A percentile compares a stretch with the other conserved stretches of the same genome.
Evolutionary conservation across 345 rosid genomes (phyloP).

Genomic region (Sapria himalayana): DNA sequence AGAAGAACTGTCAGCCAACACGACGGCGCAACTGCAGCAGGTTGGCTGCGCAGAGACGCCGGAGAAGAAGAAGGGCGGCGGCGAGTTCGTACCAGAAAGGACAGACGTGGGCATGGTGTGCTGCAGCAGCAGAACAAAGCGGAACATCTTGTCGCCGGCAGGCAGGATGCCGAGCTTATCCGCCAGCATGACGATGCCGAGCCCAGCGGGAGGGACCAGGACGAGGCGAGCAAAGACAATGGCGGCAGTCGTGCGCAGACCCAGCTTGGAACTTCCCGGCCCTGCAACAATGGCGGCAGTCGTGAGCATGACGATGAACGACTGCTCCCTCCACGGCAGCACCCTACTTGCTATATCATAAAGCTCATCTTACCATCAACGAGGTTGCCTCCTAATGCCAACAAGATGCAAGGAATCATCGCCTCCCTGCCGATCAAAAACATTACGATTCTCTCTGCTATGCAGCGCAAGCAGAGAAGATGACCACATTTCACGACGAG

Average conservation of each 20-base stretch:
- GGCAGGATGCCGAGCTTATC: slow-evolving; percentile 97
- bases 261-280: slow-evolving; percentile 94
- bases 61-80: slow-evolving; percentile 4
- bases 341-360: too few relatives aligned
- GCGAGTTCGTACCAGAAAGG: slow-evolving; percentile 46
- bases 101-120: slow-evolving; percentile 97
- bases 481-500: too few relatives aligned
- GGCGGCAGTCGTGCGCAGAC: slow-evolving; percentile 70
- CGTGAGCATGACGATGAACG: too few relatives aligned
- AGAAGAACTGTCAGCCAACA: not conserved
- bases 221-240: slow-evolving; percentile 57
- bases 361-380: slow-evolving; percentile 42
- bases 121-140: slow-evolving; percentile 77
- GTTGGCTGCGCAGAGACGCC: not conserved
- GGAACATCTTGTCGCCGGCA: slow-evolving; percentile 79
- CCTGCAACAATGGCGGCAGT: too few relatives aligned
- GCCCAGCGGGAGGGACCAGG: slow-evolving; percentile 80
- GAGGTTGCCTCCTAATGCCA: slow-evolving; percentile 94
- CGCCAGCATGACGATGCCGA: slow-evolving; percentile 81
- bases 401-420: slow-evolving; percentile 88
- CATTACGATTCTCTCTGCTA: too few relatives aligned
- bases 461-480: too few relatives aligned
- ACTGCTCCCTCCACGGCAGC: too few relatives aligned
- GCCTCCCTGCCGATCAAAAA: slow-evolving; percentile 44
- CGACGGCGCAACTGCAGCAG: not conserved